These are phyloP conservation scores for Hypoxylon intermedium DNA, from an alignment of 495 filamentous ascomycete species.

Conservation along the genomic window DNA sequence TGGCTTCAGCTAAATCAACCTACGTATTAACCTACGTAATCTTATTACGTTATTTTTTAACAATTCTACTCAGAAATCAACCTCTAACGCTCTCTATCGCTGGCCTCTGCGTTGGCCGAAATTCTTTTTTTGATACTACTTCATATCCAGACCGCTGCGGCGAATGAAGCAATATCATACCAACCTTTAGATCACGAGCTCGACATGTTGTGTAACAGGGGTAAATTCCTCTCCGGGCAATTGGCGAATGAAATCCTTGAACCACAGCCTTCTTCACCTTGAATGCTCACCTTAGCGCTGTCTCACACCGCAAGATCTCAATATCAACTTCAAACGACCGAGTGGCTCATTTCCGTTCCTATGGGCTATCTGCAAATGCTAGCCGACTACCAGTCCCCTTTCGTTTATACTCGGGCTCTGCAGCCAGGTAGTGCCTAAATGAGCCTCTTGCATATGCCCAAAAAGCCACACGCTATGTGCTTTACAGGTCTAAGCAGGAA, in stretches of 20 bases:
- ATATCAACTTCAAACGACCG: slow-evolving; percentile 2
- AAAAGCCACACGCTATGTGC: not conserved
- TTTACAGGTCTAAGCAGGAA: not conserved
- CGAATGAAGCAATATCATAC: too few species aligned
- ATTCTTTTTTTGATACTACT: too few species aligned
- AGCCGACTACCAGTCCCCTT: not conserved
- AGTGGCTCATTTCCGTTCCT: not conserved
- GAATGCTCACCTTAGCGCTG: slow-evolving; percentile 23
- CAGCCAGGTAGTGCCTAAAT: not conserved
- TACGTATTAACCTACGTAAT: not conserved
- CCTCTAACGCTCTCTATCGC: too few species aligned
- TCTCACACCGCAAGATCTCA: slow-evolving; percentile 35
- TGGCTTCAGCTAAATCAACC: not conserved
- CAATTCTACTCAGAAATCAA: not conserved
- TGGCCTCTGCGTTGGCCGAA: too few species aligned
- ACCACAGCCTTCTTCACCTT: slow-evolving; percentile 25
- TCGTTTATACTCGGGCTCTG: not conserved
- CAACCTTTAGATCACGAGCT: too few species aligned
- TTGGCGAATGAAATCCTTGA: slow-evolving; percentile 21
- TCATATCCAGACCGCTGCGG: too few species aligned
- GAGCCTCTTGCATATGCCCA: not conserved
- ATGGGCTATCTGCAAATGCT: not conserved
- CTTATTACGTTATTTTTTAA: not conserved
- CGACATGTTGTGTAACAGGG: slow-evolving; percentile 11
- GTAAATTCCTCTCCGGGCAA: slow-evolving; percentile 17